Base-by-base conservation (phyloP, 306 rosid species). In the Purshia tridentata region DNA sequence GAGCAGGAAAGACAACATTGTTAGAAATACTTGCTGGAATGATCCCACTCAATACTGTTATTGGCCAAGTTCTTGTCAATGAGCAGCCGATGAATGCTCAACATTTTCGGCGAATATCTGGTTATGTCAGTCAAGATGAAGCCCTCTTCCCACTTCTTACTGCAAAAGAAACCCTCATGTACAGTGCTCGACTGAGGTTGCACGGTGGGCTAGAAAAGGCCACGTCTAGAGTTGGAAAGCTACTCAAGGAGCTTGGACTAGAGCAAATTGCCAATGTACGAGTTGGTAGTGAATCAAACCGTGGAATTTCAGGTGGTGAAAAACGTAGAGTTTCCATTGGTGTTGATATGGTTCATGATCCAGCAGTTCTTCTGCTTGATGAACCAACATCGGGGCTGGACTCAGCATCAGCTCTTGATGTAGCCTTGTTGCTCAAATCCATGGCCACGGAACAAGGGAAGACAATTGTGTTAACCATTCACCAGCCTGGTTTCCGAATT, bases 331-430 rank as follows among this genome's bases (percentile, higher is more conserved):
- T 85, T 14, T 85, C 83, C 1, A 82, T 82, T 14, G 90, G 85
- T 1, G 76, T 78, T 66, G 84, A 81, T 48, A 39, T 86, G 4
- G 85, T 81, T 63, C 85, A 83, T 56, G 76, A 83, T 50, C 87
- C 87, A 6, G 72, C 76, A 18, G 85, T 83, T 55, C 78, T 86
- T 75, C 18, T 86, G 67, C 77, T 83, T 5, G 90, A 86, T 63
- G 87, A 83, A 64, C 84, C 85, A 39, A 86, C 90, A 16, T 80
- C 85, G 9, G 85, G 87, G 8, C 70, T 86, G 72, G 87, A 86
- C 71, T 86, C 87, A 1, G 74, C 80, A n/a, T 81, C 87, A 9
- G 87, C 82, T 10, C 75, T 83, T 48, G 84, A 80, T 70, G 75
- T 81, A 15, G 76, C 81, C 19, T 35, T 72, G 61, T 59, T 86